Percentiles rank a stretch among this genome's conserved stretches.
Evolutionary conservation across 768 basidiomycete species (phyloP).

Genomic region (Mycena alexandri): DNA sequence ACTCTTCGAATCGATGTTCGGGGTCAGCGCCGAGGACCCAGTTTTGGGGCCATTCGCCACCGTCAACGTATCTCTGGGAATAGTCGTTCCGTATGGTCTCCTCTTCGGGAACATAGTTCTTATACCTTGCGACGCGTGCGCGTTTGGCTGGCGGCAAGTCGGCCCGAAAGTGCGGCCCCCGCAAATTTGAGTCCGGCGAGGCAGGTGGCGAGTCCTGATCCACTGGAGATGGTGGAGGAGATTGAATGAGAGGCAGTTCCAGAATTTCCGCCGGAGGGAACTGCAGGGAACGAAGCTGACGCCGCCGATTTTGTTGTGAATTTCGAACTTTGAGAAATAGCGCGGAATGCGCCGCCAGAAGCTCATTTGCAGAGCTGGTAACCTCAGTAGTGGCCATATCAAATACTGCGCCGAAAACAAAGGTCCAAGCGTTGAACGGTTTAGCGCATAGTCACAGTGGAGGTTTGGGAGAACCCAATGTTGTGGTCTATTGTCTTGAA

Average conservation of each 20-base stretch:
- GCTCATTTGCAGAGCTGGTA: slow-evolving; percentile 72
- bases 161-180: slow-evolving; percentile 49
- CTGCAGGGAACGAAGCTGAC: slow-evolving; percentile 65
- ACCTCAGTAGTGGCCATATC: slow-evolving; percentile 54
- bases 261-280: slow-evolving; percentile 70
- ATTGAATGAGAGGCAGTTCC: slow-evolving; percentile 68
- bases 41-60: slow-evolving; percentile 95
- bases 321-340: slow-evolving; percentile 69
- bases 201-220: slow-evolving; percentile 58
- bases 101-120: slow-evolving; percentile 91
- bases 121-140: slow-evolving; percentile 76
- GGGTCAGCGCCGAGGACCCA: slow-evolving; percentile 92
- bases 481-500: slow-evolving; percentile 1
- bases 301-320: slow-evolving; percentile 68
- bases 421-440: not conserved
- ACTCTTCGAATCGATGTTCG: slow-evolving; percentile 95
- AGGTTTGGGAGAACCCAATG: slow-evolving; percentile 1
- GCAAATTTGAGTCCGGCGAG: slow-evolving; percentile 55
- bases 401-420: not conserved
- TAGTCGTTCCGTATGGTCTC: slow-evolving; percentile 98
- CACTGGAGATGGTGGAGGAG: slow-evolving; percentile 64
- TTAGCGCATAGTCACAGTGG: slow-evolving; percentile 21
- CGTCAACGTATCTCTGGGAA: slow-evolving; percentile 89
- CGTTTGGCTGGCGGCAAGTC: slow-evolving; percentile 77
- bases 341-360: slow-evolving; percentile 71